A percentile compares a stretch with the other conserved stretches of the same genome.
Evolutionary conservation across 73 alveolate species (phyloP).

Genomic region (Symbiodinium pilosum): DNA sequence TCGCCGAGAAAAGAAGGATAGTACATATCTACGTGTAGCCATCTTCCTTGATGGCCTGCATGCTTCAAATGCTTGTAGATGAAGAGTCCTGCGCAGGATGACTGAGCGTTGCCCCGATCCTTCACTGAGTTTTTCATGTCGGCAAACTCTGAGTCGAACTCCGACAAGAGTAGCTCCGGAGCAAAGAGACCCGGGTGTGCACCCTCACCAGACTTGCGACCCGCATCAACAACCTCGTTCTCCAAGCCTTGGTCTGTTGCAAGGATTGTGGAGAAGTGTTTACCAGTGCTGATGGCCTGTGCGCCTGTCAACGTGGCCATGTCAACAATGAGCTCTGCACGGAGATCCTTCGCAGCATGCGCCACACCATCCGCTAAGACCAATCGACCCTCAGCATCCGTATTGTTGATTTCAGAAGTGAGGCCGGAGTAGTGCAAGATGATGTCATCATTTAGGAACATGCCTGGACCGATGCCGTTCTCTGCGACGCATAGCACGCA

Average conservation of each 20-base stretch:
- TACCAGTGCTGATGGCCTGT: constrained; percentile 58
- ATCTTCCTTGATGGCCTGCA: neutral
- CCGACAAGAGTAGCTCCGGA: neutral
- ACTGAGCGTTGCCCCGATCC: constrained; percentile 1
- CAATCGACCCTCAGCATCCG: constrained; percentile 29
- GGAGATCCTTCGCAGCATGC: constrained; percentile 67
- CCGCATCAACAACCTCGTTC: constrained; percentile 94
- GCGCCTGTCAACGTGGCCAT: constrained; percentile 97
- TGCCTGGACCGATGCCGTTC: constrained; percentile 15
- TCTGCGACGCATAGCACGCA: constrained; percentile 15
- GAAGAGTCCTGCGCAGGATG: neutral
- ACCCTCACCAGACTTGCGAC: constrained; percentile 27
- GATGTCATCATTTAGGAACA: neutral
- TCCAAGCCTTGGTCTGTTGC: constrained; percentile 96
- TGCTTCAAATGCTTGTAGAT: neutral
- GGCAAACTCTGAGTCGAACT: constrained; percentile 15
- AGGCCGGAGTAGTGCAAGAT: neutral
- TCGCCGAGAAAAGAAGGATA: neutral
- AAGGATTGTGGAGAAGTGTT: constrained; percentile 43
- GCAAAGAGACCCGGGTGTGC: constrained; percentile 2
- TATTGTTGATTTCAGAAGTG: constrained; percentile 51
- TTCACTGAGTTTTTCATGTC: constrained; percentile 30
- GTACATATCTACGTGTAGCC: constrained; percentile 16
- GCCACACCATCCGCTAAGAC: constrained; percentile 20
- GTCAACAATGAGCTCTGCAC: constrained; percentile 95